Conservation (phyloP, 345 rosid genomes). For the Bruguiera gymnorhiza region DNA sequence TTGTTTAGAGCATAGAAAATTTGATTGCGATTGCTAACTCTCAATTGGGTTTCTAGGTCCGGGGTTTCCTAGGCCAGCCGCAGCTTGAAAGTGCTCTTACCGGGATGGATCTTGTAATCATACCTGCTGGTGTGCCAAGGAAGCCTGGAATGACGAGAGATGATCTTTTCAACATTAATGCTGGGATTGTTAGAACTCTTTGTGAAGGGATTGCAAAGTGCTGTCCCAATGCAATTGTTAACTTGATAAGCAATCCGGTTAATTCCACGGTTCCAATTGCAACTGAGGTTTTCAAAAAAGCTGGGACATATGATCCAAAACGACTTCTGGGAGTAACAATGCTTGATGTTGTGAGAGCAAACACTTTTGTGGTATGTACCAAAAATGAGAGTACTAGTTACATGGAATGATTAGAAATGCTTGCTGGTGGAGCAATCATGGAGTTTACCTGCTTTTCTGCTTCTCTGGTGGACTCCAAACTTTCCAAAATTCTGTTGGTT, state of each 20-base stretch:
- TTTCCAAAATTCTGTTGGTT: background rate
- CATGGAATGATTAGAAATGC: background rate
- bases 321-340: slow-evolving; percentile 69
- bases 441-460: no score
- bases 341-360: slow-evolving; percentile 74
- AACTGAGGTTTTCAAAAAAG: slow-evolving; percentile 70
- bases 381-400: background rate
- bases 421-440: no score
- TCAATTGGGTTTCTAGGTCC: slow-evolving; percentile 16
- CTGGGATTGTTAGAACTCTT: slow-evolving; percentile 46
- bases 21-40: background rate
- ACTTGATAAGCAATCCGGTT: slow-evolving; percentile 77
- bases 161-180: slow-evolving; percentile 66
- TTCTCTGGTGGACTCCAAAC: no score
- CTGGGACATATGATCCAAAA: slow-evolving; percentile 66
- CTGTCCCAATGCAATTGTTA: slow-evolving; percentile 60
- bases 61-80: slow-evolving; percentile 29
- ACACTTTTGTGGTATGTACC: slow-evolving; percentile 41
- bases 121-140: slow-evolving; percentile 77
- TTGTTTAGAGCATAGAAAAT: background rate
- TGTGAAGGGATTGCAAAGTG: slow-evolving; percentile 54
- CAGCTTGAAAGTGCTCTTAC: slow-evolving; percentile 36
- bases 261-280: slow-evolving; percentile 82
- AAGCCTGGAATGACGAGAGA: slow-evolving; percentile 83
- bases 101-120: slow-evolving; percentile 60